phyloP scores from a whole-genome alignment of 2,329 filamentous ascomycete genomes.

The Ceratocystis huliohia region DNA sequence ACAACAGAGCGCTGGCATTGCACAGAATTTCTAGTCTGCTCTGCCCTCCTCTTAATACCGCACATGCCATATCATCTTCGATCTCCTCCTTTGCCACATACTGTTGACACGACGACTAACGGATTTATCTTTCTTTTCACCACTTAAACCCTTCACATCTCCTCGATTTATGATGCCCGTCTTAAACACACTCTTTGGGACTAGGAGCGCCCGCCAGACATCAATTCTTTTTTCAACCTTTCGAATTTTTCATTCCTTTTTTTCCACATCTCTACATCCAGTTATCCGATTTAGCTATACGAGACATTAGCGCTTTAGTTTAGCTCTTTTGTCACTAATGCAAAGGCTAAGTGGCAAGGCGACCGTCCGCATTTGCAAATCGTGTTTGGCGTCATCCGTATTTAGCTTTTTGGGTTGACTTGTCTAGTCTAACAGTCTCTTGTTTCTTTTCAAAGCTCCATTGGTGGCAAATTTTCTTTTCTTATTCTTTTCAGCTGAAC shows the following conservation, averaged over 20 bases:
- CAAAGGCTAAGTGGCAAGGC: not conserved
- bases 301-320: not conserved
- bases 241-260: too few relatives aligned
- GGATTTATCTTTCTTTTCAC: slow-evolving; percentile 5
- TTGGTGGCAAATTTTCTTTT: not conserved
- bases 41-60: not conserved
- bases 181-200: not conserved
- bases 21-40: slow-evolving; percentile 72
- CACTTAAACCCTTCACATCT: not conserved
- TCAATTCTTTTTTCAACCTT: not conserved
- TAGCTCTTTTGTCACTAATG: not conserved
- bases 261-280: not conserved
- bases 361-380: not conserved
- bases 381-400: not conserved
- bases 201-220: not conserved
- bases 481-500: not conserved
- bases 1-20: slow-evolving; percentile 86
- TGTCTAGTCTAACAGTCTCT: not conserved
- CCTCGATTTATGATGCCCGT: slow-evolving; percentile 8
- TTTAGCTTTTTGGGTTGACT: not conserved
- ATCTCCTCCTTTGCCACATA: not conserved
- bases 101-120: slow-evolving; percentile 10
- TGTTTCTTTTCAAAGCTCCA: not conserved
- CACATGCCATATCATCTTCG: slow-evolving; percentile 12
- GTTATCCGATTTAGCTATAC: not conserved